phyloP scores from a whole-genome alignment of 768 basidiomycete genomes.

The Kondoa malvinella region DNA sequence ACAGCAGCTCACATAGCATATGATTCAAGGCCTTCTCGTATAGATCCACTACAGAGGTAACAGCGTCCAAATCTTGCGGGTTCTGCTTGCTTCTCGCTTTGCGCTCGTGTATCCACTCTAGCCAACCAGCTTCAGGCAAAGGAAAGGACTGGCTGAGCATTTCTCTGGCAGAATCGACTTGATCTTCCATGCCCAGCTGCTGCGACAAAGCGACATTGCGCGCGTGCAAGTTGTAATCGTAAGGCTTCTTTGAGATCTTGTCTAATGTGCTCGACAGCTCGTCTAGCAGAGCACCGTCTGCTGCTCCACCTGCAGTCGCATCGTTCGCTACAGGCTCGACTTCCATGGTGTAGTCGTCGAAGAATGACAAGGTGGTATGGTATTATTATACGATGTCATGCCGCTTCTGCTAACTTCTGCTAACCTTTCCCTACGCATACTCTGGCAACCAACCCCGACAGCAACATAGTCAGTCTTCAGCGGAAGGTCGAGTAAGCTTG shows the following conservation, averaged over 20 bases:
- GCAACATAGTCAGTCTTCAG: no score
- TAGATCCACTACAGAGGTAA: slow-evolving; percentile 1
- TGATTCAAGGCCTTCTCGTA: neutral
- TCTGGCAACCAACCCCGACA: no score
- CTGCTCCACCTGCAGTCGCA: no score
- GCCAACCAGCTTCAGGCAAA: neutral
- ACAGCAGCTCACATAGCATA: neutral
- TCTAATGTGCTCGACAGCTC: neutral
- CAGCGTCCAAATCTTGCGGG: slow-evolving; percentile 1
- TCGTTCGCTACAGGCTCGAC: no score
- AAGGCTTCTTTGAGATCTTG: neutral
- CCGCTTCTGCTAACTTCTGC: no score
- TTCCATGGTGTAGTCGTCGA: no score
- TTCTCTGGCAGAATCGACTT: neutral
- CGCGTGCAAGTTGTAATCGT: slow-evolving; percentile 1
- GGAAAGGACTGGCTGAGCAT: neutral
- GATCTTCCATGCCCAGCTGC: neutral
- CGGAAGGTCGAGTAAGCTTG: no score
- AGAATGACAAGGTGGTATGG: no score
- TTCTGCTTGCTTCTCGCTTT: neutral
- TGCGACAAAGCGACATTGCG: neutral
- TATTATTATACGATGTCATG: no score
- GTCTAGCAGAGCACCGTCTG: neutral
- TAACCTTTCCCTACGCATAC: no score
- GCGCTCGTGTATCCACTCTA: slow-evolving; percentile 9